A percentile compares a stretch with the other conserved stretches of the same genome.
phyloP scores from a whole-genome alignment of 2,329 filamentous ascomycete genomes.

The Parascedosporium putredinis region DNA sequence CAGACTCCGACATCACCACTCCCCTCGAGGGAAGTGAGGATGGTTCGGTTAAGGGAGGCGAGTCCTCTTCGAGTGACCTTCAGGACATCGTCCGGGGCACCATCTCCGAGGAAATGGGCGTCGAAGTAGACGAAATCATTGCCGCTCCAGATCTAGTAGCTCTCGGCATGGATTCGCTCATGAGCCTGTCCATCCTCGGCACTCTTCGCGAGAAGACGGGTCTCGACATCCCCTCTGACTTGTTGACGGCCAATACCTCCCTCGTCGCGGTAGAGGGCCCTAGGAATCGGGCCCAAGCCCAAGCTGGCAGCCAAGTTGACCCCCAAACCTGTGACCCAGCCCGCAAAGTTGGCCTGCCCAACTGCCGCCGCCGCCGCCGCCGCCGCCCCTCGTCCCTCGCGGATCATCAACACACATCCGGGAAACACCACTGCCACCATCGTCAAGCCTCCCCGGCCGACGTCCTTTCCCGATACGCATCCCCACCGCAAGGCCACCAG shows the following conservation, averaged over 20 bases:
- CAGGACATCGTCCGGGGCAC: constrained; percentile 50
- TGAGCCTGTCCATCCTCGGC: constrained; percentile 45
- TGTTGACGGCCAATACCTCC: constrained; percentile 50
- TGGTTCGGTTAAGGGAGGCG: constrained; percentile 32
- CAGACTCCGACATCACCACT: constrained; percentile 42
- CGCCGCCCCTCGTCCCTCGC: constrained; percentile 10
- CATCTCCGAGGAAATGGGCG: constrained; percentile 61
- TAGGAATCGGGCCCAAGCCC: constrained; percentile 39
- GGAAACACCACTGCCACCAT: constrained; percentile 38
- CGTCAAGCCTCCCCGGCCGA: constrained; percentile 27
- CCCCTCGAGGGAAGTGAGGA: constrained; percentile 41
- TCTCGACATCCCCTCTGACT: constrained; percentile 44
- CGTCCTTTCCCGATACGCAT: constrained; percentile 29
- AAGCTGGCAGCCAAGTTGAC: constrained; percentile 17
- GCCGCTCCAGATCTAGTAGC: constrained; percentile 43
- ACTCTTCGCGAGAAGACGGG: constrained; percentile 44
- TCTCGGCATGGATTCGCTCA: constrained; percentile 49
- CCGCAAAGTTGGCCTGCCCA: constrained; percentile 19
- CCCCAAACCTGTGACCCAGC: constrained; percentile 18
- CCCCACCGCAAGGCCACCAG: constrained; percentile 40
- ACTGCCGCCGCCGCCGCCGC: too few species aligned
- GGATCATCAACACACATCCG: constrained; percentile 17
- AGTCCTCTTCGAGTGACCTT: constrained; percentile 31
- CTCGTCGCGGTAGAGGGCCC: constrained; percentile 55
- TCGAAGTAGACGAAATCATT: constrained; percentile 53